Evolutionary conservation across 306 rosid genomes (phyloP), one percentile per base, ranked within the genome.

Genomic region (Vigna radiata): DNA sequence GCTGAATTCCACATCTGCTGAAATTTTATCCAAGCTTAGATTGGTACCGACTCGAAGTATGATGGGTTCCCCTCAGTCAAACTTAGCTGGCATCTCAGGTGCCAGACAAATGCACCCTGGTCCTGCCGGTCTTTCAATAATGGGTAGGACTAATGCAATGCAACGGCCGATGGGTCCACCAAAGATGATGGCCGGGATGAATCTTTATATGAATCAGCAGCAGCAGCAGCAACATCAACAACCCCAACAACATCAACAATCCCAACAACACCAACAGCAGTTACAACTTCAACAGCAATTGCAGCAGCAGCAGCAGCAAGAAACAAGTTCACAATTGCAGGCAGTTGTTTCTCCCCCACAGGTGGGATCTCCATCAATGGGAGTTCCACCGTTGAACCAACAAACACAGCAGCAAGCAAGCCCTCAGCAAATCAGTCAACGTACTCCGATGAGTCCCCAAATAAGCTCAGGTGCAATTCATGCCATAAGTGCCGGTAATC

Each of bases 401-500:
- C 98, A 95, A 78, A 29, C 81, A 29, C 91, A 82, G 81, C 97
- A 90, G 78, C 97, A 92, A 66, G 73, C 86, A 43, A 92, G 96
- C 81, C 97, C 97, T 16, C 99, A 95, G 87, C 97, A 88, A 80
- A 86, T 90, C 92, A 89, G 80, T 84, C 99, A 95, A 79, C 82
- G 97, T 81, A 95, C 97, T 83, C 97, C 97, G 0, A 89, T 95
- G 99, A 95, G 99, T 78, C 99, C 97, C 0, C 97, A 90, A 61
- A 72, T 95, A 84, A 95, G 96, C 83, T 87, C 99, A 8, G 97
- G 99, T 65, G 91, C 97, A 53, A 81, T 95, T 58, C 99, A 89
- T 81, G 93, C 87, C 41, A 82, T 89, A 78, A 89, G 92, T 82
- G 85, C 99, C 15, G 97, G 97, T 52, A 95, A 92, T 83, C 94